Conservation (phyloP, 345 rosid species). For the Durio zibethinus region DNA sequence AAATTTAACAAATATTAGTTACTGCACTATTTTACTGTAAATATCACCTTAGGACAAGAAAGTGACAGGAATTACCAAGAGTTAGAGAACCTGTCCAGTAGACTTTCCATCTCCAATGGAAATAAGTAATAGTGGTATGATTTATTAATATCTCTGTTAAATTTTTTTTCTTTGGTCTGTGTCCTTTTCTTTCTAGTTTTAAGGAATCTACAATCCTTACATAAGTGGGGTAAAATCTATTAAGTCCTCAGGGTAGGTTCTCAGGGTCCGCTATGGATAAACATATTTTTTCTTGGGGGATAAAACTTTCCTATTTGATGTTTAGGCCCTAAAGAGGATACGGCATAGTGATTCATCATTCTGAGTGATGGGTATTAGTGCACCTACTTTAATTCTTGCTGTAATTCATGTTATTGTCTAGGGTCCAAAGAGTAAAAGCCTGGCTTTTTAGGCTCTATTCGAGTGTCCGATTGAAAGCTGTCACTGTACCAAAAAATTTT, state of each 20-base stretch:
- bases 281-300: neutral
- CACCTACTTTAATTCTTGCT: too few species aligned
- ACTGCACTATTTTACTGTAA: neutral
- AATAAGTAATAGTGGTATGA: neutral
- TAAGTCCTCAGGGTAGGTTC: neutral
- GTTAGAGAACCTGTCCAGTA: neutral
- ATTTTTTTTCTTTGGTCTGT: constrained; percentile 2
- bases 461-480: too few species aligned
- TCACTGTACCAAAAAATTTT: too few species aligned
- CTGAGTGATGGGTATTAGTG: neutral
- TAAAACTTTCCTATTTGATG: neutral
- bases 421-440: too few species aligned
- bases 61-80: neutral
- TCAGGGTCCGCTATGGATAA: neutral
- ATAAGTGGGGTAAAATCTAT: constrained; percentile 16
- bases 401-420: too few species aligned
- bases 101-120: neutral
- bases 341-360: neutral
- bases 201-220: constrained; percentile 20
- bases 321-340: neutral
- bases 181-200: constrained; percentile 14
- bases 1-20: neutral
- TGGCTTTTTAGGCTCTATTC: too few species aligned
- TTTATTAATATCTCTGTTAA: neutral
- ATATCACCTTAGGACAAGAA: neutral